Evolutionary conservation across 768 basidiomycete genomes (phyloP), one percentile per base, ranked within the genome.

Genomic region (Amanita polypyramis): DNA sequence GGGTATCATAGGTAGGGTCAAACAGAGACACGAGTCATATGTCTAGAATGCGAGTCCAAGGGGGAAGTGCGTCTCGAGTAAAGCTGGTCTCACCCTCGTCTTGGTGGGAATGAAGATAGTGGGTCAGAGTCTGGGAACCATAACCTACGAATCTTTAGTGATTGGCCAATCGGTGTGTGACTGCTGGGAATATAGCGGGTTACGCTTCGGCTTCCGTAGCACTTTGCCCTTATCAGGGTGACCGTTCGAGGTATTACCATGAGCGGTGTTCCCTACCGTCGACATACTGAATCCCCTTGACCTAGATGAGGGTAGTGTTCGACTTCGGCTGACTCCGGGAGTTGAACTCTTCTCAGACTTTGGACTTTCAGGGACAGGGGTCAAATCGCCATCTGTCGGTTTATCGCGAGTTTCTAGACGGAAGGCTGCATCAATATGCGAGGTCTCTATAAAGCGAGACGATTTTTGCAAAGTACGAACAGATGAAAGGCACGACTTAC

Each of bases 331-430:
- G 36, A 50, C 49, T 39, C 34, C 43, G 17, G 30, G 42, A 43
- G n/a, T 35, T 19, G 49, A 25, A 15, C 17, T 43, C 12, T 35
- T 49, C 15, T 43, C 42, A 6, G 43, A 43, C 11, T 11, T 15
- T n/a, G 49, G 25, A 38, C 49, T 50, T 23, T 50, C 49, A 12
- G 43, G 5, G 17, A 50, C 43, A 43, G 49, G 49, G 27, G 49
- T 8, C 25, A 50, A 9, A 30, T 50, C 42, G 36, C 36, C 35
- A 15, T 43, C 44, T 5, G 44, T 14, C 30, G 17, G 5, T 35
- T 34, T 30, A 19, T 44, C 47, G 9, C 25, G 29, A 32, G 47
- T 48, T 21, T 48, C 47, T 48, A 42, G 47, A 42, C 39, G 40
- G 33, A 49, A 49, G 20, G 30, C 35, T 41, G 25, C 47, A 49